phyloP scores from a whole-genome alignment of 2,329 filamentous ascomycete species.

The Botrytis pseudocinerea region DNA sequence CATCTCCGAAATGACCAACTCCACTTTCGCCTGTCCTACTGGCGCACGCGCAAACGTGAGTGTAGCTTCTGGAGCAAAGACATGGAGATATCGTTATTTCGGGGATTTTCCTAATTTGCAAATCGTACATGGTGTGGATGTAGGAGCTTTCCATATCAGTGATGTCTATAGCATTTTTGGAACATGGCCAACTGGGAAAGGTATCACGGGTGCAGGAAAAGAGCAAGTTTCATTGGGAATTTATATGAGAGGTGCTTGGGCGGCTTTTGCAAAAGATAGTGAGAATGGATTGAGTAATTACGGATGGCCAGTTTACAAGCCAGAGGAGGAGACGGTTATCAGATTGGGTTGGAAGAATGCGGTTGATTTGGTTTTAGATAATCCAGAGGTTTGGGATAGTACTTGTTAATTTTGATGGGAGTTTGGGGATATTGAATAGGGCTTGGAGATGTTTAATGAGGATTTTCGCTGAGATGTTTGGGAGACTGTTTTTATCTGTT shows the following conservation, averaged over 20 bases:
- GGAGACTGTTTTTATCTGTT: neutral
- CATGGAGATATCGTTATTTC: conserved; percentile 45
- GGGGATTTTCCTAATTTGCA: conserved; percentile 41
- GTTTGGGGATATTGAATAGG: no score
- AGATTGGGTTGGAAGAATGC: neutral
- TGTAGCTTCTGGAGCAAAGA: conserved; percentile 36
- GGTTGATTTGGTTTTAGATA: neutral
- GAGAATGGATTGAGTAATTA: conserved; percentile 36
- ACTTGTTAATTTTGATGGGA: neutral
- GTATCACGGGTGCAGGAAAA: conserved; percentile 29
- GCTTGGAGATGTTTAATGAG: neutral
- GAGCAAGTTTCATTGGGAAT: conserved; percentile 39
- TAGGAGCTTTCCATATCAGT: conserved; percentile 42
- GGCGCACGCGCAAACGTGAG: conserved; percentile 36
- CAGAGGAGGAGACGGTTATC: neutral
- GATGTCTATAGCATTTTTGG: conserved; percentile 43
- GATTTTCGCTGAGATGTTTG: neutral
- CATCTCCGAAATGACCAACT: conserved; percentile 34
- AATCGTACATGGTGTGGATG: conserved; percentile 34
- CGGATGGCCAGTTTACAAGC: neutral
- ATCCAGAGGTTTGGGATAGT: neutral
- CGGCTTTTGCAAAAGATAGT: conserved; percentile 45
- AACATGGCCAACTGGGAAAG: conserved; percentile 29
- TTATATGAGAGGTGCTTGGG: conserved; percentile 44
- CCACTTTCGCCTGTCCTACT: conserved; percentile 42